These are phyloP conservation scores for Skeletonema marinoi DNA, from an alignment of 108 stramenopile genomes.

Conservation along the genomic window DNA sequence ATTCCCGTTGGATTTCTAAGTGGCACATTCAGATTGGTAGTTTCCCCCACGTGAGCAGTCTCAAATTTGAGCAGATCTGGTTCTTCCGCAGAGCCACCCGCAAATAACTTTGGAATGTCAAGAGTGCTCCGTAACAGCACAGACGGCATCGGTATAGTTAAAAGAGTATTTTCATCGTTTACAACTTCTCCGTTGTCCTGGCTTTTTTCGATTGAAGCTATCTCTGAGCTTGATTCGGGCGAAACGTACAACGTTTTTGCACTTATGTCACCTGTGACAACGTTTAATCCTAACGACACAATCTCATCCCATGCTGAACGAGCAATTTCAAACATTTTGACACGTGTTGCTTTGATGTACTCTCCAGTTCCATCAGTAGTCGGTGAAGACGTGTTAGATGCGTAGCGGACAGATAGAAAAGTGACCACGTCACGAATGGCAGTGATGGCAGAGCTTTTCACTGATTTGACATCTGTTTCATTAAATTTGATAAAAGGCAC, in stretches of 20 bases:
- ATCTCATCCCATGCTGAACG: slow-evolving; percentile 29
- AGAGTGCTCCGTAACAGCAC: slow-evolving; percentile 53
- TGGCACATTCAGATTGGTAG: slow-evolving; percentile 39
- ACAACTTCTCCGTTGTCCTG: not conserved
- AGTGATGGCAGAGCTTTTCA: slow-evolving; percentile 20
- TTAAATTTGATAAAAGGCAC: not conserved
- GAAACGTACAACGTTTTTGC: slow-evolving; percentile 25
- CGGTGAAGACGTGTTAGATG: not conserved
- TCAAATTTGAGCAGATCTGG: slow-evolving; percentile 56
- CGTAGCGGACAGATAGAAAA: slow-evolving; percentile 19
- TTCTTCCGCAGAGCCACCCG: slow-evolving; percentile 9
- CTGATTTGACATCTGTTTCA: slow-evolving; percentile 2
- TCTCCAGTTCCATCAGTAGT: not conserved
- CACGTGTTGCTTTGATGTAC: not conserved
- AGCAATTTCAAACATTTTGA: slow-evolving; percentile 21
- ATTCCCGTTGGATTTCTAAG: slow-evolving; percentile 72
- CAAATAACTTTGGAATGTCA: slow-evolving; percentile 58
- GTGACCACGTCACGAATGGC: slow-evolving; percentile 22
- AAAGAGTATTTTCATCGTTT: slow-evolving; percentile 1
- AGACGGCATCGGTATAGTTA: slow-evolving; percentile 53
- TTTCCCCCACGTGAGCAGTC: slow-evolving; percentile 57
- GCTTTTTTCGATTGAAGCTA: not conserved
- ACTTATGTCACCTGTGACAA: slow-evolving; percentile 29
- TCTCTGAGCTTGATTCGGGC: not conserved
- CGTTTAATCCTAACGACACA: slow-evolving; percentile 31